Evolutionary conservation across 805 yeast genomes (phyloP), one percentile per base, ranked within the genome.

Genomic region (Saccharomycopsis sp.): DNA sequence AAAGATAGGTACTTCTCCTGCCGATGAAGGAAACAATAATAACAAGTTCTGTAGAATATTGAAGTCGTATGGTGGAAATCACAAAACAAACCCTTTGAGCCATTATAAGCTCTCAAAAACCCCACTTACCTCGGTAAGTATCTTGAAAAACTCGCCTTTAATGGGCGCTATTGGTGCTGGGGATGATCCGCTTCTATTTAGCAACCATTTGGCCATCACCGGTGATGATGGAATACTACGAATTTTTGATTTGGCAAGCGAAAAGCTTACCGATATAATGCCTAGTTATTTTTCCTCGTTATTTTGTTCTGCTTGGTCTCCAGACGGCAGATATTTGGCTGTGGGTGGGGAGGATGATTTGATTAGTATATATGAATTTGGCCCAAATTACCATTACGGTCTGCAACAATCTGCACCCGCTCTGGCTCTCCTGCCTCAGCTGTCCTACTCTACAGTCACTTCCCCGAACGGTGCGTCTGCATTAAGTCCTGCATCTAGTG

Each of bases 331-430:
- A 74, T 88, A 82, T 68, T 78, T 93, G 67, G 98, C 97, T 35
- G 91, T 97, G 9, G 99, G 94, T 63, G 93, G 94, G 53, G 84
- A 80, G 66, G 86, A 83, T 69, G 82, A 80, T 68, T 75, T 78
- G 63, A 72, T 74, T 12, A 64, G 74, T 14, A 64, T 74, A 12
- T 73, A 66, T 59, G 77, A 74, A 59, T 62, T 73, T 14, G 44
- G 53, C 19, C 17, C 38, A n/a, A 47, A 23, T 35, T 25, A 52
- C 22, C 44, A 38, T 24, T 35, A 19, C 49, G 47, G 34, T 29
- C 53, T 41, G 47, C 52, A 47, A 47, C 54, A 54, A 44, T 22
- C 17, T 19, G n/a, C 20, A 41, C 17, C 17, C 7, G 47, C 53
- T 22, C 42, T 15, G 24, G 34, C 17, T 42, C 52, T 19, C 50